Base-by-base conservation (phyloP, 768 basidiomycete species). In the Clitopilus hobsonii region DNA sequence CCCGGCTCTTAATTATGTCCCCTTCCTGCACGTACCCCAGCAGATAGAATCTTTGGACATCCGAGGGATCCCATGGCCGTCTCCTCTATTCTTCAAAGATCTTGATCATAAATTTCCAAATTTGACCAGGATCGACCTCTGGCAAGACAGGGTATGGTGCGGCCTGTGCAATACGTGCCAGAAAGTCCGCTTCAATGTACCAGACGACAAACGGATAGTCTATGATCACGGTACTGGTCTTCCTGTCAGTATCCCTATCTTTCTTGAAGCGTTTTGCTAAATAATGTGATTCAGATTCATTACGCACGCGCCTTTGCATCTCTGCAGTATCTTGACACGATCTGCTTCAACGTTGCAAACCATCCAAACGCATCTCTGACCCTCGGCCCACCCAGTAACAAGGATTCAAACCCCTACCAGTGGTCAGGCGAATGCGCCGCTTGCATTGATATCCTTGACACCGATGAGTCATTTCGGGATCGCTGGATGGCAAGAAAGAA, bases 371-470 rank as follows among this genome's bases (percentile, higher is more conserved):
- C 41, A 8, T 45, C 41, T 18, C 41, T 45, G 2, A 18, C 16
- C 10, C 56, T 62, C 18, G 66, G 62, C 0, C 49, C 29, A 45
- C 67, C 63, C n/a, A 47, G 49, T 36, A 59, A 58, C 22, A 49
- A 67, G 36, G 57, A 65, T 53, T 55, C 57, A 6, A 58, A 61
- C 38, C 45, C 50, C 25, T 60, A 68, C 29, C 32, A 67, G n/a
- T 74, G 72, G 73, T 58, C 67, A 1, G 73, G 73, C 13, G 73
- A 73, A 60, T 73, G 73, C 49, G 67, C 71, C 49, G 62, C 63
- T 10, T 74, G 72, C 48, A 71, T 73, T 56, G 57, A 56, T n/a
- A 56, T 72, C 23, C 65, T 73, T 65, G 71, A 72, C 56, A 67
- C 63, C 8, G 70, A 73, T 51, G 55, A 58, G 1, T 49, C 38